Evolutionary conservation across 805 yeast species (phyloP), one percentile per base, ranked within the genome.

Genomic region (Yamadazyma ubonensis): DNA sequence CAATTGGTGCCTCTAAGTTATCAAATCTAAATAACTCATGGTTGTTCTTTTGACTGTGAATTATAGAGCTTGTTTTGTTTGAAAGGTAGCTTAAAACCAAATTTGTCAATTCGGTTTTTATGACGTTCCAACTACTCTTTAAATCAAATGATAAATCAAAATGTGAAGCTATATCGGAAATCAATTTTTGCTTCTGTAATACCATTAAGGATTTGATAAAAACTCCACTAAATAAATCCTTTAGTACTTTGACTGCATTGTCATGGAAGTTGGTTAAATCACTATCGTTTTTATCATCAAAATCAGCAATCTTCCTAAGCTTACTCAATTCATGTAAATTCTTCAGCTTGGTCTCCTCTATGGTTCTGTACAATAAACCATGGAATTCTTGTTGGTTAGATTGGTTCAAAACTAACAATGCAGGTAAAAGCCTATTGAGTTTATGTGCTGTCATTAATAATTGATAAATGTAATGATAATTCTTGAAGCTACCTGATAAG

Each of bases 221-320:
- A n/a, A 87, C 69, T 6, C 79, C 70, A 58, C 85, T 78, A 46
- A 85, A 83, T 29, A 88, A 70, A 45, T 86, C 88, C 47, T 81
- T 78, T 22, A 89, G 61, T 0, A 86, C 71, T 0, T 73, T 58
- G 0, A 80, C 74, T 9, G 77, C 59, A 8, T 71, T 65, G 43
- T 79, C 83, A 43, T 73, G 71, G 38, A 68, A 58, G 26, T 43
- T 52, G 20, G 59, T 45, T 10, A 49, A 41, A 20, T 58, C 65
- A 12, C 51, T 39, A 2, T 49, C 41, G 6, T 42, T 39, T 7
- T 41, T 36, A 12, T 48, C 50, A 7, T 67, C 70, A 37, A 59
- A 51, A n/a, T 57, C 54, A 23, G 55, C 57, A 25, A 63, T 44
- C 41, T 64, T 63, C 20, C 53, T 41, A 19, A 63, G 45, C 40